Base-by-base conservation (phyloP, 768 basidiomycete genomes). In the Amanita subjunquillea region DNA sequence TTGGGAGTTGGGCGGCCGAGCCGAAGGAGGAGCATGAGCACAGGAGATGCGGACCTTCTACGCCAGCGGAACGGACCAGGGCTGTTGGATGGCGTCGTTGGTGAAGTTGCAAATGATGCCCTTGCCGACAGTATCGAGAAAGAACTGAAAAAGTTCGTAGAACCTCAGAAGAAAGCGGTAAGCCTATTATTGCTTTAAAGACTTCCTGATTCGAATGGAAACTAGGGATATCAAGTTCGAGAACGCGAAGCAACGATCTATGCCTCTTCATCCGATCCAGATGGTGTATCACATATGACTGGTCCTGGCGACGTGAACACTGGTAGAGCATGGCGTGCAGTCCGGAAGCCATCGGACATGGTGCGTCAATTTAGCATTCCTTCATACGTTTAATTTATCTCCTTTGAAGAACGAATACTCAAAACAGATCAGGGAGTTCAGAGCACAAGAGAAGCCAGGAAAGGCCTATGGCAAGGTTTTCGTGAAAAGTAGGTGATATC, bases 381-480 rank as follows among this genome's bases (percentile, higher is more conserved):
- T 41, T 20, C 52, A 48, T 9, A 29, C 15, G 44, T 48, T 42
- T 55, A 53, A 52, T 53, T 49, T 47, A 49, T 38, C 29, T 40
- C 42, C 37, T 20, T 50, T 29, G 17, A 34, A 96, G 93, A 90
- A 97, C 65, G 91, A 98, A 69, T 91, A 94, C 65, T 82, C 91
- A 29, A 88, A 89, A 60, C 88, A 94, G 64, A 87, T 97, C 56
- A 80, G 77, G 60, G 87, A 91, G 66, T 85, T 83, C 55, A 80
- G 83, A 15, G 76, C 80, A 1, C 82, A 86, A 65, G 85, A 89
- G 39, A 85, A 85, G 55, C 71, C 78, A 10, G 85, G 85, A 39
- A 94, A 91, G 60, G 78, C 84, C 1, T 82, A 87, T 52, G 94
- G 92, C 44, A 97, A 96, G 60, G 87, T 97, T 22, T 98, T 98